Conservation (phyloP, 2,329 filamentous ascomycete genomes). For the Pseudodiploospora longispora region DNA sequence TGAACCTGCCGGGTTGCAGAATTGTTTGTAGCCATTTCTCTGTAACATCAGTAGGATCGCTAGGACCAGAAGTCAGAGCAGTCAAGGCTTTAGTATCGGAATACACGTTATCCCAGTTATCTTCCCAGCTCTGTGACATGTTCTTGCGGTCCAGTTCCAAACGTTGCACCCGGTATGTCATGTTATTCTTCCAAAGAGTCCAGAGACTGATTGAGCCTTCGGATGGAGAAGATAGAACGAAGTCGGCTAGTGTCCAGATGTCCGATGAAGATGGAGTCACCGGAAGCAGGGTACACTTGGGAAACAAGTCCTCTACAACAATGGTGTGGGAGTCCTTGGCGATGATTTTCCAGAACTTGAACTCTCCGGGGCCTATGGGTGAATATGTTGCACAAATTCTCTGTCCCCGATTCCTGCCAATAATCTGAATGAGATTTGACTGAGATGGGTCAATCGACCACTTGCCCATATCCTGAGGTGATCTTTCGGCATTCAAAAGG, state of each 20-base stretch:
- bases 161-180: slow-evolving; percentile 65
- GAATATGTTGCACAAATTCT: slow-evolving; percentile 72
- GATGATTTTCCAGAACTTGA: slow-evolving; percentile 83
- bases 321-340: slow-evolving; percentile 57
- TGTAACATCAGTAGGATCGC: slow-evolving; percentile 60
- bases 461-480: slow-evolving; percentile 61
- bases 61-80: slow-evolving; percentile 50
- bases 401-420: slow-evolving; percentile 47
- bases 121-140: slow-evolving; percentile 52
- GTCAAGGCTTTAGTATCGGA: slow-evolving; percentile 49
- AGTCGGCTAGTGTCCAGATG: slow-evolving; percentile 75
- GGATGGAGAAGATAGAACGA: slow-evolving; percentile 50
- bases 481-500: slow-evolving; percentile 59
- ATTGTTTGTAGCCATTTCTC: slow-evolving; percentile 85
- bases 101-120: slow-evolving; percentile 62
- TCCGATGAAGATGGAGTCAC: slow-evolving; percentile 62
- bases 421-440: slow-evolving; percentile 65
- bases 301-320: slow-evolving; percentile 64
- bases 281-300: slow-evolving; percentile 52
- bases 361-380: slow-evolving; percentile 77
- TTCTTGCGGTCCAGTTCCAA: slow-evolving; percentile 65
- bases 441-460: slow-evolving; percentile 75
- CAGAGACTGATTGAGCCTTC: slow-evolving; percentile 56
- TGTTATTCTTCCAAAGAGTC: slow-evolving; percentile 80
- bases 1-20: slow-evolving; percentile 76